Conservation (phyloP, 2,329 filamentous ascomycete species). For the Alternaria metachromatica region DNA sequence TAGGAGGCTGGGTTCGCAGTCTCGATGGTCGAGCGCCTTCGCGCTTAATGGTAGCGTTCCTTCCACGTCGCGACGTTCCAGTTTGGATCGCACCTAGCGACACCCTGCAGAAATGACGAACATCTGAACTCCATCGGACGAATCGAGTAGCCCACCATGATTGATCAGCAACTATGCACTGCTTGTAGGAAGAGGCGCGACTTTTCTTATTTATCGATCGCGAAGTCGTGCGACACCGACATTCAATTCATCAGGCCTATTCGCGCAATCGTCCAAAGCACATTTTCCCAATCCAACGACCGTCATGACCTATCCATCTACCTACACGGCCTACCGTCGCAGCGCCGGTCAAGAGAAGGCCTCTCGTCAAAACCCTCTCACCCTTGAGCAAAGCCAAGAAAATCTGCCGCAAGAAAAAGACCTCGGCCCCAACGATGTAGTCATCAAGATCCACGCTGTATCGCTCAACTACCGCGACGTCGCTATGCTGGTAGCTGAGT, state of each 20-base stretch:
- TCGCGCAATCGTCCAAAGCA: not conserved
- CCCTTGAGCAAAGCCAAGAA: not conserved
- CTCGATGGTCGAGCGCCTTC: not conserved
- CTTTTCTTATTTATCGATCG: not conserved
- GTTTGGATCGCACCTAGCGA: not conserved
- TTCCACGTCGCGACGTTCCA: not conserved
- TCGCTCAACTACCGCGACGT: constrained; percentile 39
- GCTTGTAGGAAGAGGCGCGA: too few relatives aligned
- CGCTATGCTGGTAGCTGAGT: constrained; percentile 30
- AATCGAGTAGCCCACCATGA: not conserved
- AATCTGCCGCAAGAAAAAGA: not conserved
- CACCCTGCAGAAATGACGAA: not conserved
- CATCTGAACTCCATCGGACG: not conserved
- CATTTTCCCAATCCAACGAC: not conserved
- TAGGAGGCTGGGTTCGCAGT: not conserved
- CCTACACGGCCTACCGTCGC: constrained; percentile 27
- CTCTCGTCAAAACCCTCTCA: constrained; percentile 22
- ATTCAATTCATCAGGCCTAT: not conserved
- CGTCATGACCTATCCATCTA: constrained; percentile 22
- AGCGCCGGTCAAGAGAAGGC: constrained; percentile 14
- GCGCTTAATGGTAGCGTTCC: not conserved
- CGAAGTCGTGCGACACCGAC: not conserved
- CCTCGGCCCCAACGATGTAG: constrained; percentile 23
- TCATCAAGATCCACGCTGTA: constrained; percentile 35
- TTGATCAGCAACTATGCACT: not conserved